These are phyloP conservation scores for Didymellaceae sp. DNA, from an alignment of 2,329 filamentous ascomycete genomes.

Conservation along the genomic window DNA sequence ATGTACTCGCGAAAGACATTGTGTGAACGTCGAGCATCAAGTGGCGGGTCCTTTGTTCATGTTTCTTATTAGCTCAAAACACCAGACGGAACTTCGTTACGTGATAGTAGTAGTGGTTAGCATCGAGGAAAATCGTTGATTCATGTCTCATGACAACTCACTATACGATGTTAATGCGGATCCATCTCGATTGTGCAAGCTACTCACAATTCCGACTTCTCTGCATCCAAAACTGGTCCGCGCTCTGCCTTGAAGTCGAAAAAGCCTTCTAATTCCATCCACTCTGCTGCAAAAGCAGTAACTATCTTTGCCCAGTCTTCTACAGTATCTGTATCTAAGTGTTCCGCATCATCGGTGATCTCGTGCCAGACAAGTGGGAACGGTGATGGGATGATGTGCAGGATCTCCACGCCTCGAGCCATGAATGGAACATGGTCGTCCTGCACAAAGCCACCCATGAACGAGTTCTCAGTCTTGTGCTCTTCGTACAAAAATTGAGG, in stretches of 20 bases:
- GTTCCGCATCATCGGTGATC: slow-evolving; percentile 81
- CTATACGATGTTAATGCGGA: slow-evolving; percentile 34
- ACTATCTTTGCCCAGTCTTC: slow-evolving; percentile 89
- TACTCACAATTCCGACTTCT: slow-evolving; percentile 49
- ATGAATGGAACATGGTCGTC: slow-evolving; percentile 97
- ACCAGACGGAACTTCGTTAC: neutral
- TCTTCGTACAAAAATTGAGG: slow-evolving; percentile 64
- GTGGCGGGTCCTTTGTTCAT: too few relatives aligned
- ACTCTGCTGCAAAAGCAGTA: slow-evolving; percentile 86
- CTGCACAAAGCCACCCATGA: slow-evolving; percentile 66
- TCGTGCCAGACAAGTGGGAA: slow-evolving; percentile 91
- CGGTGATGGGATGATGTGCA: slow-evolving; percentile 85
- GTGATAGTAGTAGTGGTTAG: neutral
- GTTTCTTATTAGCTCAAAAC: neutral
- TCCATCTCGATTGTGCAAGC: slow-evolving; percentile 13
- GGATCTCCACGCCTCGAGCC: slow-evolving; percentile 82
- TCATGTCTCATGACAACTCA: slow-evolving; percentile 37
- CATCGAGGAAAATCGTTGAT: neutral
- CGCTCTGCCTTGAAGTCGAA: slow-evolving; percentile 35
- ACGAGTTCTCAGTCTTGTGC: slow-evolving; percentile 61
- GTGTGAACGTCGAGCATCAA: too few relatives aligned
- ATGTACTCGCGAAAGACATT: too few relatives aligned
- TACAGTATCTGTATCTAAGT: slow-evolving; percentile 80
- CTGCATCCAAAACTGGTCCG: slow-evolving; percentile 19
- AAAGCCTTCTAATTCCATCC: slow-evolving; percentile 71